These are phyloP conservation scores for Adenanthera pavonina DNA, from an alignment of 306 rosid genomes.

Conservation along the genomic window DNA sequence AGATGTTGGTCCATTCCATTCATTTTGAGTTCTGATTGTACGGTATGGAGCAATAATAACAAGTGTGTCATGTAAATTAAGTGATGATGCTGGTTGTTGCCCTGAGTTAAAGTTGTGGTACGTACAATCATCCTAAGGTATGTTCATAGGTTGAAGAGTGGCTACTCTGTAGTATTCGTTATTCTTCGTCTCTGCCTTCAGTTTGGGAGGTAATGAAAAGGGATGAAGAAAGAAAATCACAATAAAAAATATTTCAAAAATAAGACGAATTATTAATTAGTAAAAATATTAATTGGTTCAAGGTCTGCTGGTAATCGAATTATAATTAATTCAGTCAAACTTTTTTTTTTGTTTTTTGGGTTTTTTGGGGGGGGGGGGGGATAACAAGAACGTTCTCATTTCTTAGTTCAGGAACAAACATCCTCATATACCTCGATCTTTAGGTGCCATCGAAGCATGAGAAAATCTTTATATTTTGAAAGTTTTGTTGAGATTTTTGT, in stretches of 20 bases:
- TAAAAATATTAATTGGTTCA: too few species aligned
- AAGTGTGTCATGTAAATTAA: background rate
- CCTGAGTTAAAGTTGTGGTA: background rate
- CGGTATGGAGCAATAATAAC: background rate
- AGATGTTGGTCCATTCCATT: too few species aligned
- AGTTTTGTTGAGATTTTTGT: background rate
- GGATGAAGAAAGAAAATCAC: too few species aligned
- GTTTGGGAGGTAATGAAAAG: background rate
- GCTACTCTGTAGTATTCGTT: background rate
- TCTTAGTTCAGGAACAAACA: too few species aligned
- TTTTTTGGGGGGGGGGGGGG: too few species aligned
- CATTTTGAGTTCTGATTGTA: background rate
- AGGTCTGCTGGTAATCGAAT: background rate
- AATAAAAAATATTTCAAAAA: background rate
- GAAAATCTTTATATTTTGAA: background rate
- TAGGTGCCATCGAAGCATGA: too few species aligned
- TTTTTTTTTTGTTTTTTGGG: too few species aligned
- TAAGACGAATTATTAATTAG: background rate
- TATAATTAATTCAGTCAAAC: too few species aligned
- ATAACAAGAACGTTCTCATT: too few species aligned
- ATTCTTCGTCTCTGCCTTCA: background rate
- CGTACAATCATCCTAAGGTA: too few species aligned
- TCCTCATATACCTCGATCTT: too few species aligned
- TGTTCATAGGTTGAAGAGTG: background rate
- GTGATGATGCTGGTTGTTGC: constrained; percentile 1